These are phyloP conservation scores for Diaporthe citrichinensis DNA, from an alignment of 2,329 filamentous ascomycete species.

Conservation along the genomic window DNA sequence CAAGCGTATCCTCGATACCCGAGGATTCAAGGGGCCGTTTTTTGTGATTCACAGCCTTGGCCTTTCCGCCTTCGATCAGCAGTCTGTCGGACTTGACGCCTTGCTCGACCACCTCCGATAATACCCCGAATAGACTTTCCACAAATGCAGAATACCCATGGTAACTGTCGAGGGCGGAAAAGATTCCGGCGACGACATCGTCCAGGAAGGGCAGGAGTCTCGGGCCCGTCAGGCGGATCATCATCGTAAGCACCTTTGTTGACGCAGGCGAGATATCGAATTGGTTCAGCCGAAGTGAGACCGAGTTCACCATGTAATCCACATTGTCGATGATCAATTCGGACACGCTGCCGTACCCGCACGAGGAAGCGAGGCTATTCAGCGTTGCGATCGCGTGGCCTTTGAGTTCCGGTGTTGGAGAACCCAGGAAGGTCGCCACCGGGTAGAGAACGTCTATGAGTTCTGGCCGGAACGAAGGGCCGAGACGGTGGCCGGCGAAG, in stretches of 20 bases:
- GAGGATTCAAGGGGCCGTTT: slow-evolving; percentile 52
- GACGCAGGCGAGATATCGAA: slow-evolving; percentile 94
- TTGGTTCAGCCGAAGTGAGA: slow-evolving; percentile 89
- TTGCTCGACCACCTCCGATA: slow-evolving; percentile 87
- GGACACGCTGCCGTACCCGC: slow-evolving; percentile 80
- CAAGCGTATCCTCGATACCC: slow-evolving; percentile 62
- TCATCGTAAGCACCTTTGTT: slow-evolving; percentile 92
- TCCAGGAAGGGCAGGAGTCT: slow-evolving; percentile 88
- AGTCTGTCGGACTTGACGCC: slow-evolving; percentile 73
- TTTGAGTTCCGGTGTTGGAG: slow-evolving; percentile 75
- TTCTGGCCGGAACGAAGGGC: slow-evolving; percentile 81
- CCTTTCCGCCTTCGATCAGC: slow-evolving; percentile 59
- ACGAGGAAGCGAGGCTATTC: slow-evolving; percentile 82
- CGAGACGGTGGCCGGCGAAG: slow-evolving; percentile 78
- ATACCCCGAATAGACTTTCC: slow-evolving; percentile 85
- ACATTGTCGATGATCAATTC: slow-evolving; percentile 90
- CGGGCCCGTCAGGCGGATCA: slow-evolving; percentile 89
- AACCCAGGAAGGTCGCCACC: slow-evolving; percentile 88
- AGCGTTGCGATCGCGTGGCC: slow-evolving; percentile 87
- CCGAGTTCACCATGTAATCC: slow-evolving; percentile 95
- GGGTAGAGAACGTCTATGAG: slow-evolving; percentile 94
- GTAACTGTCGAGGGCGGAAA: slow-evolving; percentile 92
- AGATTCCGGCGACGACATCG: slow-evolving; percentile 91
- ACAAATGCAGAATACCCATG: slow-evolving; percentile 92
- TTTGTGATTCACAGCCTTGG: slow-evolving; percentile 56